Conservation (phyloP, 495 filamentous ascomycete genomes). For the Haplographium delicatum region DNA sequence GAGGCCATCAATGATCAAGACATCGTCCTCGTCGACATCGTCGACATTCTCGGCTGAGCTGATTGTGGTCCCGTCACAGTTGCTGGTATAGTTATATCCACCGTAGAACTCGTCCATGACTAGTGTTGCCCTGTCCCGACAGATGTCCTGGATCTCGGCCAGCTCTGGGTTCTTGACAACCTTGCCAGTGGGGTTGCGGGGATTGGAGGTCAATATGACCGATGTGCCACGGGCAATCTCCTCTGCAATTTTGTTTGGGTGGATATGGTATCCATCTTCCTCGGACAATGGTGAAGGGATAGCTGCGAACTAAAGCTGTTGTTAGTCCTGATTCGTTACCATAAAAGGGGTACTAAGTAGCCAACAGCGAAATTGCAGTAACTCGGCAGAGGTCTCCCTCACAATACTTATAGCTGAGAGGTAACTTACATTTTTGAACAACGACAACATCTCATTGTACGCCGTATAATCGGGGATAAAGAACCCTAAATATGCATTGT, state of each 20-base stretch:
- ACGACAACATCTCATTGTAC: conserved; percentile 92
- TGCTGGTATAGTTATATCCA: conserved; percentile 87
- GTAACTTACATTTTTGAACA: conserved; percentile 34
- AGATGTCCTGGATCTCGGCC: conserved; percentile 84
- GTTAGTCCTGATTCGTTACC: too few relatives aligned
- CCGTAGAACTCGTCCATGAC: conserved; percentile 98
- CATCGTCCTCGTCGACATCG: conserved; percentile 60
- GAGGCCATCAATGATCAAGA: conserved; percentile 90
- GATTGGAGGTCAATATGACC: conserved; percentile 94
- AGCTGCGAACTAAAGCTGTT: conserved; percentile 66
- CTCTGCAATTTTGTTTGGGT: conserved; percentile 84
- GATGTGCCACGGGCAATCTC: conserved; percentile 82
- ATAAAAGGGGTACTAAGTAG: conserved; percentile 1
- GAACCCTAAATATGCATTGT: conserved; percentile 86
- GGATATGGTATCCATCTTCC: conserved; percentile 83
- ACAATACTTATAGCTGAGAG: too few relatives aligned
- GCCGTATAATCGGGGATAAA: conserved; percentile 75
- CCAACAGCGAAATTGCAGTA: too few relatives aligned
- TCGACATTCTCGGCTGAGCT: conserved; percentile 82
- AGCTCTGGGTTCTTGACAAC: conserved; percentile 77
- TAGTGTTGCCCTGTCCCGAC: conserved; percentile 81
- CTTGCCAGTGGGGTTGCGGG: conserved; percentile 89
- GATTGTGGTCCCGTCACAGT: conserved; percentile 86
- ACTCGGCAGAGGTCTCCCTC: too few relatives aligned
- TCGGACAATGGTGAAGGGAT: conserved; percentile 82